phyloP scores from a whole-genome alignment of 306 rosid genomes.

The Pyrus betulifolia region DNA sequence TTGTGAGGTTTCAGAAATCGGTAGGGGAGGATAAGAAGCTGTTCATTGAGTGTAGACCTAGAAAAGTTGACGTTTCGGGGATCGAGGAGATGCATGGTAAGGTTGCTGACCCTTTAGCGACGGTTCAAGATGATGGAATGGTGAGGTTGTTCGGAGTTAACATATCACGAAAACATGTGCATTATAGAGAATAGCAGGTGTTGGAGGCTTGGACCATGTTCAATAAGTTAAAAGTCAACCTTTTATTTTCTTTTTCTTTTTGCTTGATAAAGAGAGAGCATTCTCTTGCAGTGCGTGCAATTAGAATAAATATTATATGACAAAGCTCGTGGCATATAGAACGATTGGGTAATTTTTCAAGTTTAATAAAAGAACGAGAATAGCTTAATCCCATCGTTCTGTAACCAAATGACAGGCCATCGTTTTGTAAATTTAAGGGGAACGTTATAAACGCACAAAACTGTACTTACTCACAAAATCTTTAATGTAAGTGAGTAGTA shows the following conservation, averaged over 20 bases:
- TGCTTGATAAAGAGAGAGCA: no score
- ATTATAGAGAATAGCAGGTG: background rate
- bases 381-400: background rate
- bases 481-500: background rate
- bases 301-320: no score
- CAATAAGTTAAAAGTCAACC: background rate
- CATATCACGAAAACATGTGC: background rate
- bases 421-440: background rate
- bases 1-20: conserved; percentile 25
- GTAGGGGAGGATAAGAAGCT: conserved; percentile 17
- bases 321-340: no score
- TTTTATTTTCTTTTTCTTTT: no score
- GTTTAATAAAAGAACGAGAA: no score
- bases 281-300: no score
- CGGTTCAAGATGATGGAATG: conserved; percentile 9
- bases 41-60: conserved; percentile 8
- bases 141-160: conserved; percentile 37
- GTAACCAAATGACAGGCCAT: background rate
- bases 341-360: no score
- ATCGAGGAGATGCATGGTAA: background rate
- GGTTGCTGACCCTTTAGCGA: background rate
- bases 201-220: background rate
- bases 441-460: background rate
- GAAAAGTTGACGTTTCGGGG: background rate
- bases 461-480: background rate